Percentiles rank a stretch among this genome's conserved stretches.
These are phyloP conservation scores for Rhodotorula diobovata DNA, from an alignment of 768 basidiomycete species.

Conservation along the genomic window DNA sequence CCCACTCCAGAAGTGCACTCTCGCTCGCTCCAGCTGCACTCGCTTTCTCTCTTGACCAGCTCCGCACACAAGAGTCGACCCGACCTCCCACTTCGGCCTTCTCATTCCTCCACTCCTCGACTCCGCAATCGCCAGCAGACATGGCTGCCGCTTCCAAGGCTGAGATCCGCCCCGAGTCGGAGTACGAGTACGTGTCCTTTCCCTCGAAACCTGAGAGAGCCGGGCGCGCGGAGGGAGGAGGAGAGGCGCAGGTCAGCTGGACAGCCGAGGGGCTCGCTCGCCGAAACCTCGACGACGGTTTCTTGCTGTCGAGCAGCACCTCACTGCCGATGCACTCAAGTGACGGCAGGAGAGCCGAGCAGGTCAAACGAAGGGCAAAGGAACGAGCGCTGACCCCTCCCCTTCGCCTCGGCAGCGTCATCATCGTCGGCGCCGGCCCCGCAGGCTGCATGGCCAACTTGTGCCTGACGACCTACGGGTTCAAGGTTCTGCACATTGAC, in stretches of 20 bases:
- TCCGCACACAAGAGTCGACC: too few relatives aligned
- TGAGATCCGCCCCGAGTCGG: slow-evolving; percentile 8
- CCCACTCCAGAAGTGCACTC: too few relatives aligned
- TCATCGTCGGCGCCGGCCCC: slow-evolving; percentile 39
- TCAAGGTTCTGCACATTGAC: slow-evolving; percentile 42
- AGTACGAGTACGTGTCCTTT: slow-evolving; percentile 26
- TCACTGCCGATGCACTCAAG: rapidly evolving
- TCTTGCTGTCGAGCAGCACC: background rate
- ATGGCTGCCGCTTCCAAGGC: background rate
- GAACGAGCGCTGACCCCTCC: background rate
- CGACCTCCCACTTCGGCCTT: too few relatives aligned
- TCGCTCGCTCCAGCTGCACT: too few relatives aligned
- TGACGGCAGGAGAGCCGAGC: background rate
- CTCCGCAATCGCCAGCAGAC: background rate
- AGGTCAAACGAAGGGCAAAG: background rate
- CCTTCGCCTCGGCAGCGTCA: slow-evolving; percentile 5
- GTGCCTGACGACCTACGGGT: slow-evolving; percentile 40
- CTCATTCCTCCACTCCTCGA: background rate
- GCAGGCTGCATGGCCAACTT: slow-evolving; percentile 41
- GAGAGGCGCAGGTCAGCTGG: too few relatives aligned
- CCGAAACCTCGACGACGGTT: background rate
- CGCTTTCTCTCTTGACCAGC: too few relatives aligned
- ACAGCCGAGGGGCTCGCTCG: background rate
- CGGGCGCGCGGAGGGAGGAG: background rate
- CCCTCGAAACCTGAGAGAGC: background rate